phyloP scores from a whole-genome alignment of 2,329 filamentous ascomycete species.

The Hymenoscyphus occultus region DNA sequence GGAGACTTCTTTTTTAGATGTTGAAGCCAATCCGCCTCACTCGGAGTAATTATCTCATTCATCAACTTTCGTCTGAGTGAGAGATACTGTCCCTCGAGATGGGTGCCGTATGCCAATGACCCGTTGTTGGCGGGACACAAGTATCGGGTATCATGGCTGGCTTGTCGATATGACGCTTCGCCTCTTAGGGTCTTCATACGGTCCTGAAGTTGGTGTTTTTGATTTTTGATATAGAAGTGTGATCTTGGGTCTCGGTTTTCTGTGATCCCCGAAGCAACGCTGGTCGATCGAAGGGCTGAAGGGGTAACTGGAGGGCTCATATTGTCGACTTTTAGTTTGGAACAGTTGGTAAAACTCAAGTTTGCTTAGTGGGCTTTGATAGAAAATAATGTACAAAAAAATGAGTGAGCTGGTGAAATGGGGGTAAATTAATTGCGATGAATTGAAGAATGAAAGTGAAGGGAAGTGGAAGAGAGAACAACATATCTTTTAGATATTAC shows the following conservation, averaged over 20 bases:
- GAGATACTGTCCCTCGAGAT: neutral
- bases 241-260: neutral
- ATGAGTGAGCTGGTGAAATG: too few species aligned
- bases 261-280: neutral
- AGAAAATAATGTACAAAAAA: neutral
- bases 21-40: neutral
- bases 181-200: neutral
- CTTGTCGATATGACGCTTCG: neutral
- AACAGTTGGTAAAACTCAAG: neutral
- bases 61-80: neutral
- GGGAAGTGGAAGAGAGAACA: too few species aligned
- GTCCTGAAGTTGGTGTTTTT: neutral
- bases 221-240: neutral
- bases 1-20: neutral
- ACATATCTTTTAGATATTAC: too few species aligned
- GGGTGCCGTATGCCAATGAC: neutral
- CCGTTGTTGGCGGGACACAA: constrained; percentile 3
- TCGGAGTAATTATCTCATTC: neutral
- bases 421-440: too few species aligned
- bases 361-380: neutral
- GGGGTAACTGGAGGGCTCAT: neutral
- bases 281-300: neutral
- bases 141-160: neutral
- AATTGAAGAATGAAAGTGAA: too few species aligned
- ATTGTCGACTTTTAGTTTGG: neutral